These are phyloP conservation scores for Fraxinus sp. DNA, from an alignment of 305 asterid species.

Conservation along the genomic window DNA sequence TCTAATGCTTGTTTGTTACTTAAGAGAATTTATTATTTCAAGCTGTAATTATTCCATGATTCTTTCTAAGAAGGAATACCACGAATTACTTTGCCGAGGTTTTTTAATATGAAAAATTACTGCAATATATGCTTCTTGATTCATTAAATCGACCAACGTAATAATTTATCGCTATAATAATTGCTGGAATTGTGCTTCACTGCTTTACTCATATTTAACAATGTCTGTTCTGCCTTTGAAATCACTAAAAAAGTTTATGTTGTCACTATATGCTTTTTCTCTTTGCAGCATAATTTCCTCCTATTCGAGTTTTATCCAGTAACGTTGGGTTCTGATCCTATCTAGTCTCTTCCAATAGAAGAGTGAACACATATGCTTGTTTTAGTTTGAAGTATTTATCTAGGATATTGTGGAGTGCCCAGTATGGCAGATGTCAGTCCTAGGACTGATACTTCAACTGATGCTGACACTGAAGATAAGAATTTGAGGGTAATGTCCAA, in stretches of 20 bases:
- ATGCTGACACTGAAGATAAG: slow-evolving; percentile 88
- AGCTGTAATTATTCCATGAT: neutral
- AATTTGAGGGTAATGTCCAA: slow-evolving; percentile 58
- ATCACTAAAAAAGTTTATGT: neutral
- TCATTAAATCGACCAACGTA: neutral
- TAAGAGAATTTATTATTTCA: neutral
- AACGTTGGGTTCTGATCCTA: slow-evolving; percentile 10
- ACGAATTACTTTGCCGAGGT: neutral
- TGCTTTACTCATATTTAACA: neutral
- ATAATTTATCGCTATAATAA: neutral
- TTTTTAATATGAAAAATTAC: neutral
- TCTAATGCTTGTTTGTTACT: neutral
- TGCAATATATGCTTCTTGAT: neutral
- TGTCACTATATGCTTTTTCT: neutral
- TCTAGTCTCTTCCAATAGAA: slow-evolving; percentile 16
- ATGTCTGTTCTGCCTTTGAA: neutral
- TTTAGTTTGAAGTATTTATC: slow-evolving; percentile 31
- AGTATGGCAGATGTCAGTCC: slow-evolving; percentile 80
- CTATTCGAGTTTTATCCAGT: slow-evolving; percentile 14
- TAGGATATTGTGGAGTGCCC: slow-evolving; percentile 36
- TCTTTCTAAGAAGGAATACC: neutral
- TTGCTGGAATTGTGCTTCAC: neutral
- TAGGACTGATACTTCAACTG: slow-evolving; percentile 79
- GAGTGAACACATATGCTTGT: slow-evolving; percentile 26
- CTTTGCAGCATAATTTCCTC: slow-evolving; percentile 14